Evolutionary conservation across 1,139 yeast genomes (phyloP), one percentile per base, ranked within the genome.

Genomic region (Suhomyces maxii): DNA sequence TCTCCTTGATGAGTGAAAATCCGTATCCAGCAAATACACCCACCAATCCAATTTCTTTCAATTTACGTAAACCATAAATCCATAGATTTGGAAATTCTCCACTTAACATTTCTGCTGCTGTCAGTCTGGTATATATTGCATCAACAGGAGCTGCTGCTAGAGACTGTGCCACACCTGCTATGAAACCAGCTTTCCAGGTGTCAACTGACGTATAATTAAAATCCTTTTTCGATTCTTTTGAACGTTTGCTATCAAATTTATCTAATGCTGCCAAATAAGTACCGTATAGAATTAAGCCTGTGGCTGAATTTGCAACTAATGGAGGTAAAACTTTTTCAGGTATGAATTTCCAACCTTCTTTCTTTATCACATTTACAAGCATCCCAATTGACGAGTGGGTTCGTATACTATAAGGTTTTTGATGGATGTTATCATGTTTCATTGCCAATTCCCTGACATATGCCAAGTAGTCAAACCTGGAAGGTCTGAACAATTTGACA

Each of bases 101-200:
- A 46, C 77, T 77, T 26, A 89, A 66, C 52, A 89, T 69, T 54
- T 89, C 96, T 6, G 86, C 79, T 1, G 89, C 86, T 2, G 84
- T 76, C 59, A 90, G 87, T 55, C 97, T 74, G 1, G 96, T 82
- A 57, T 86, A 88, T 7, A 91, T 83, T 8, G 97, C 97, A 65
- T 91, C 97, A 3, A 91, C 78, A 0, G 98, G 98, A 2, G 97
- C 95, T 1, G 97, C 96, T 1, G 90, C 93, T n/a, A 89, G 68
- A 13, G 96, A 86, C 57, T 93, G 97, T 11, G 83, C 82, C 0
- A 84, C 82, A 1, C 97, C 97, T 0, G 97, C 97, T 0, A 88
- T 56, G 49, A 84, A 83, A 0, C 98, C 98, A 0, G 97, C 89
- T 45, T 80, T 66, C 70, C 89, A 81, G 0, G 95, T 83, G 58